phyloP scores from a whole-genome alignment of 2,329 filamentous ascomycete genomes.

The Alternaria sp. region DNA sequence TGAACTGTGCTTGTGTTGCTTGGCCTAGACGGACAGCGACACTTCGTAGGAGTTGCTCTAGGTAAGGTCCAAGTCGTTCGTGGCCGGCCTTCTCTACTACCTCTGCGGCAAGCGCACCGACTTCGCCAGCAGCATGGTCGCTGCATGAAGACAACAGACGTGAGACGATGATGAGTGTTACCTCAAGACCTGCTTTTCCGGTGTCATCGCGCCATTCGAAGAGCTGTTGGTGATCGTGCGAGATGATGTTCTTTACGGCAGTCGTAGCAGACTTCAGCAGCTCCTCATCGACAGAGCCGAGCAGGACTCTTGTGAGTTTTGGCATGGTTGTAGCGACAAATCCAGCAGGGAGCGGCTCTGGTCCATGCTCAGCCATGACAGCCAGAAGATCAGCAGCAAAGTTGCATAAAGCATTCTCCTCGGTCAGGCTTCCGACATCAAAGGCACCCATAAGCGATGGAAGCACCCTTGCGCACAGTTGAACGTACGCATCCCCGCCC shows the following conservation, averaged over 20 bases:
- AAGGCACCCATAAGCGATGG: slow-evolving; percentile 89
- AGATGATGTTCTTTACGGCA: slow-evolving; percentile 85
- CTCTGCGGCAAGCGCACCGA: slow-evolving; percentile 91
- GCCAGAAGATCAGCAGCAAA: slow-evolving; percentile 85
- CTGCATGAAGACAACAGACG: slow-evolving; percentile 81
- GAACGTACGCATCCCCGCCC: slow-evolving; percentile 72
- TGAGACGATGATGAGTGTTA: slow-evolving; percentile 90
- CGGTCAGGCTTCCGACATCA: slow-evolving; percentile 83
- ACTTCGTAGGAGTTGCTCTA: slow-evolving; percentile 85
- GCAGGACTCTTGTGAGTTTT: slow-evolving; percentile 81
- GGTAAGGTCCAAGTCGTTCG: slow-evolving; percentile 86
- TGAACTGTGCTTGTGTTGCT: slow-evolving; percentile 85
- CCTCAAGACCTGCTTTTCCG: slow-evolving; percentile 83
- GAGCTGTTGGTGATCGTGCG: slow-evolving; percentile 88
- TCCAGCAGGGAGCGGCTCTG: slow-evolving; percentile 82
- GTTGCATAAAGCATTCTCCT: slow-evolving; percentile 83
- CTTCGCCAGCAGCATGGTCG: slow-evolving; percentile 93
- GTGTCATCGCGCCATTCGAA: slow-evolving; percentile 81
- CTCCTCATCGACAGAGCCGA: slow-evolving; percentile 85
- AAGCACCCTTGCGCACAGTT: slow-evolving; percentile 82
- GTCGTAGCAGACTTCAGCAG: slow-evolving; percentile 85
- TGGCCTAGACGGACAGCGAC: slow-evolving; percentile 84
- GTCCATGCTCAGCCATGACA: slow-evolving; percentile 80
- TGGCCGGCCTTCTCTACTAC: slow-evolving; percentile 94
- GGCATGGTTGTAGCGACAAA: slow-evolving; percentile 87